A percentile compares a stretch with the other conserved stretches of the same genome.
Conservation (phyloP, 2,329 filamentous ascomycete genomes). For the Cladosporium sp. region DNA sequence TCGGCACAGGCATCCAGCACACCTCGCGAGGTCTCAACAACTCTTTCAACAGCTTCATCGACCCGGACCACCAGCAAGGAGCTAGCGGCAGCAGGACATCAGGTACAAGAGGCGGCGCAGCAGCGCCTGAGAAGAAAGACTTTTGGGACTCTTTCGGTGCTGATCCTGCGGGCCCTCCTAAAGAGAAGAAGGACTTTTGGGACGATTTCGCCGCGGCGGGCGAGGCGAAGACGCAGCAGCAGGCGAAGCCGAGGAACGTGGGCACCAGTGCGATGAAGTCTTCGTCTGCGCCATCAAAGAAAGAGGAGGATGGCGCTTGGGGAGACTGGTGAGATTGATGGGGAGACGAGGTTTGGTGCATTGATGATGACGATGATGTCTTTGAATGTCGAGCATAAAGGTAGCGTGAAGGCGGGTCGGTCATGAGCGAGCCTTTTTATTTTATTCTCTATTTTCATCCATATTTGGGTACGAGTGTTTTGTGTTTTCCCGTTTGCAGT, state of each 20-base stretch:
- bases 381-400: not conserved
- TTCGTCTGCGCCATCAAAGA: conserved; percentile 31
- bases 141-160: conserved; percentile 93
- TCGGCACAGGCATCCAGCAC: conserved; percentile 63
- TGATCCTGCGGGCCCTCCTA: conserved; percentile 53
- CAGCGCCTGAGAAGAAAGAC: conserved; percentile 68
- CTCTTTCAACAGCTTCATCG: conserved; percentile 82
- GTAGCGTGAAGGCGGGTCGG: not conserved
- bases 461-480: not conserved
- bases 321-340: conserved; percentile 52
- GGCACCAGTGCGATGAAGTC: conserved; percentile 66
- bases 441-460: not conserved
- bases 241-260: conserved; percentile 52
- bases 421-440: not conserved
- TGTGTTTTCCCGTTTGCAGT: not conserved
- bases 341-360: not conserved
- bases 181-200: conserved; percentile 58
- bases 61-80: conserved; percentile 44
- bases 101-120: conserved; percentile 45
- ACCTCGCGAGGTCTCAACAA: conserved; percentile 76
- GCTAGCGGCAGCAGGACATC: conserved; percentile 3
- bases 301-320: conserved; percentile 58
- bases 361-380: not conserved
- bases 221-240: conserved; percentile 35
- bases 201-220: conserved; percentile 48